Evolutionary conservation across 768 basidiomycete species (phyloP), one percentile per base, ranked within the genome.

Genomic region (Pleurotus salmoneostramineus): DNA sequence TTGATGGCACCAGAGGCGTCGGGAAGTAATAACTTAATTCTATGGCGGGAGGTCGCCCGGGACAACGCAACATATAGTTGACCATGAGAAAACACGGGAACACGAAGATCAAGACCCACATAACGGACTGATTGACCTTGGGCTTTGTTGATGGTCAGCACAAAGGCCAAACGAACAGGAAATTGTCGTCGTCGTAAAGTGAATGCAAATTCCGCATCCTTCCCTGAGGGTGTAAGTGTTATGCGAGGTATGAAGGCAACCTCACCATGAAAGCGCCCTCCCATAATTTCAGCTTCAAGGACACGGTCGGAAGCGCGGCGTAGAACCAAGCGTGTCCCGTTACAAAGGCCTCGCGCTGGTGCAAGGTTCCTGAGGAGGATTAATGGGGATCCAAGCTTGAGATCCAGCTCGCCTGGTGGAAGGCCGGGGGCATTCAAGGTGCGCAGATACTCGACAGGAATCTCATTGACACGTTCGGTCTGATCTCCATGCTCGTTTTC

Each of bases 61-160:
- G 74, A 77, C 1, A 76, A 59, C 17, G 73, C 77, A 62, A 76
- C 74, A 67, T 78, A 76, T 1, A 78, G 69, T 62, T 77, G 77
- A 3, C 77, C 75, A 74, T 78, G 77, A 4, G 69, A 48, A 58
- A 80, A 79, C 2, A 75, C 74, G 2, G 70, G 59, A n/a, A 55
- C 58, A 21, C 66, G 61, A 0, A 80, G 61, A 61, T 80, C 72
- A 12, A 81, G 34, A 1, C 77, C 79, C 48, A 80, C 74, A 65
- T 66, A 42, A 43, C 65, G 65, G 5, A 80, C 69, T 14, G 75
- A 79, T 65, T 80, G 80, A 5, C 80, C 78, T 66, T 80, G 77
- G 1, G 77, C 59, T 62, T 80, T 81, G 66, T 82, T 80, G 63
- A 81, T 77, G 0, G 77, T 71, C 64, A 80, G 72, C 0, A 74